Evolutionary conservation across 23 red algal species (phyloP).

Genomic region (Pyropia haitanensis): DNA sequence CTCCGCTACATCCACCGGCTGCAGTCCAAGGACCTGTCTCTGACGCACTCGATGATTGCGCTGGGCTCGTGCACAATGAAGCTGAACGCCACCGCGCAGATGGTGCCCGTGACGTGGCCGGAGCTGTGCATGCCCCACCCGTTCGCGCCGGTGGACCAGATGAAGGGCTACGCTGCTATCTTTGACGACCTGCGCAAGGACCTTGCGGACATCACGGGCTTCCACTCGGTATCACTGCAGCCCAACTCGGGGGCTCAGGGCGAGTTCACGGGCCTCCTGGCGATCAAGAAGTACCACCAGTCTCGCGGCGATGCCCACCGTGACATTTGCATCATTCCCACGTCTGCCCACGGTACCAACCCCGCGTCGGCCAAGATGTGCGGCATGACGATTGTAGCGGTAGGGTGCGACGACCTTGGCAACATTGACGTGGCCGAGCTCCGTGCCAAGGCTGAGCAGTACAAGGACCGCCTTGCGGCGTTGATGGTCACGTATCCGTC

Average conservation of each 20-base stretch:
- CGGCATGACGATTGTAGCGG: constrained; percentile 84
- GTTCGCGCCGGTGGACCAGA: constrained; percentile 88
- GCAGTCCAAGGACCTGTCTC: constrained; percentile 66
- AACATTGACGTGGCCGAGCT: constrained; percentile 94
- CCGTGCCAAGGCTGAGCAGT: constrained; percentile 84
- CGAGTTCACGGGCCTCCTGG: constrained; percentile 85
- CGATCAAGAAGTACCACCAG: constrained; percentile 88
- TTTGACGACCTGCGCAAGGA: constrained; percentile 81
- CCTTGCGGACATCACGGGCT: constrained; percentile 89
- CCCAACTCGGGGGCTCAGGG: constrained; percentile 98
- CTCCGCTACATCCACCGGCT: constrained; percentile 89
- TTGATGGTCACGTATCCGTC: constrained; percentile 98
- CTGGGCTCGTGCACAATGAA: constrained; percentile 99
- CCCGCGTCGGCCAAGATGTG: constrained; percentile 88
- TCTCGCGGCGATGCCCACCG: constrained; percentile 75
- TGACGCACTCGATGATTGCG: constrained; percentile 98
- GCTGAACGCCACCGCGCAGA: constrained; percentile 90
- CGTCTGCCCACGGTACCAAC: constrained; percentile 94
- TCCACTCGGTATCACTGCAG: constrained; percentile 85
- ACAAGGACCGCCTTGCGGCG: constrained; percentile 80
- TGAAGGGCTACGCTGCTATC: constrained; percentile 78
- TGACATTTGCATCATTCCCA: constrained; percentile 96
- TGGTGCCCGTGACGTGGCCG: constrained; percentile 94
- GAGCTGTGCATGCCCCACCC: constrained; percentile 85
- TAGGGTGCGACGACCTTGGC: constrained; percentile 76